Base-by-base conservation (phyloP, 352 stramenopile species). In the Phytophthora crassamura region DNA sequence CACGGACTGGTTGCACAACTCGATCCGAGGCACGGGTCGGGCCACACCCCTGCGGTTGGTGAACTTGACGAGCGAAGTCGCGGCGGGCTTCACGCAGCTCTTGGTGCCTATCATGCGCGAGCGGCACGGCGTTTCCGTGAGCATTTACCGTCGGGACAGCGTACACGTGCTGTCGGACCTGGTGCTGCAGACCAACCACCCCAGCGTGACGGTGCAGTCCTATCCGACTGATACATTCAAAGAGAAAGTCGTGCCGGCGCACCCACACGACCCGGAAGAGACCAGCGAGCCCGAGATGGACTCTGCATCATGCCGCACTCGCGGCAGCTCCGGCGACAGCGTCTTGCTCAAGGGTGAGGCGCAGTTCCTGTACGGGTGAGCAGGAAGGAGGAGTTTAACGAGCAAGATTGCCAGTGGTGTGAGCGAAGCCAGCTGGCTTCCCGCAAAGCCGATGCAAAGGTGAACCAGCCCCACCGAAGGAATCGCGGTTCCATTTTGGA, bases 51-150 rank as follows among this genome's bases (percentile, higher is more conserved):
- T 91, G 47, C 77, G 77, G 12, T 34, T 91, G 20, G 30, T 78
- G 15, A 73, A 72, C 8, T 65, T 91, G 40, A 75, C 63, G 22
- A 87, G 77, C 35, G 80, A 89, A 42, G 70, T 91, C 0, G 70
- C 74, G 16, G 82, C 82, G 1, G 82, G 80, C 15, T 91, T 91
- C 48, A 72, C 76, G 9, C 82, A 91, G 60, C 59, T 91, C 14
- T 59, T 91, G n/a, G 78, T 91, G 11, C 82, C 82, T 10, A 80
- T 89, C 8, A 78, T 91, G 76, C 77, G 80, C 22, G 78, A 91
- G 52, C 74, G 78, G 16, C 77, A 91, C 50, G 78, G 80, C 20
- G 75, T 89, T 66, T 82, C 75, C 22, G 78, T 91, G 34, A 78
- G 72, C 36, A 80, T 91, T 38, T 86, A 86, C 49, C 76, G 78